Evolutionary conservation across 352 stramenopile species (phyloP), one percentile per base, ranked within the genome.

Genomic region (Globisporangium splendens): DNA sequence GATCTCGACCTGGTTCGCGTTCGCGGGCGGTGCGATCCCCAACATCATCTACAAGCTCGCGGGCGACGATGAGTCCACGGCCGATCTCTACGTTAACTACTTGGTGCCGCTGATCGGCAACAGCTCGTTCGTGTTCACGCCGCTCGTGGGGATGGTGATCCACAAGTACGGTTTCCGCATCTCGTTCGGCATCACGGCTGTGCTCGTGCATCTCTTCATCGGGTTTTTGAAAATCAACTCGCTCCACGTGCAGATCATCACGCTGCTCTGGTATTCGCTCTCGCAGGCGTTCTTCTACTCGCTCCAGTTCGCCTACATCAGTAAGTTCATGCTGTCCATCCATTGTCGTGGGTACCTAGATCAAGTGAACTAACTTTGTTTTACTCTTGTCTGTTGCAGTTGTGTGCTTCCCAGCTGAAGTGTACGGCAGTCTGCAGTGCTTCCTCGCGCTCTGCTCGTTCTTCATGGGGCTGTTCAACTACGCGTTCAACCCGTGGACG

Each of bases 1-100:
- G 73, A 58, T 73, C 47, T 82, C 73, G 15, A 73, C 59, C 43
- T 61, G 76, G 42, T 71, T 77, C 44, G 69, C 64, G 8, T 82
- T 79, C 42, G 66, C 66, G 20, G 72, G 69, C 11, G 69, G 72
- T 21, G 72, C 72, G 15, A 65, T 82, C n/a, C 68, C 73, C n/a
- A 77, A 66, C 43, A 74, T 79, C 52, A 74, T 83, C 43, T 67
- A 72, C 51, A 63, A 63, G 35, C 41, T 62, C 39, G 58, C 59
- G 41, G 42, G 49, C 49, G 59, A 54, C 35, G 50, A 75, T 48
- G 46, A 57, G 0, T 46, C 21, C 18, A 50, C 50, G 2, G 61
- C 56, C 3, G 59, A 63, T 41, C 21, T 73, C 31, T 83, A 77
- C 61, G 69, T 74, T 31, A 75, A 77, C 62, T 77, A 73, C 53